phyloP scores from a whole-genome alignment of 208 protist genomes.

The Crithidia thermophila region DNA sequence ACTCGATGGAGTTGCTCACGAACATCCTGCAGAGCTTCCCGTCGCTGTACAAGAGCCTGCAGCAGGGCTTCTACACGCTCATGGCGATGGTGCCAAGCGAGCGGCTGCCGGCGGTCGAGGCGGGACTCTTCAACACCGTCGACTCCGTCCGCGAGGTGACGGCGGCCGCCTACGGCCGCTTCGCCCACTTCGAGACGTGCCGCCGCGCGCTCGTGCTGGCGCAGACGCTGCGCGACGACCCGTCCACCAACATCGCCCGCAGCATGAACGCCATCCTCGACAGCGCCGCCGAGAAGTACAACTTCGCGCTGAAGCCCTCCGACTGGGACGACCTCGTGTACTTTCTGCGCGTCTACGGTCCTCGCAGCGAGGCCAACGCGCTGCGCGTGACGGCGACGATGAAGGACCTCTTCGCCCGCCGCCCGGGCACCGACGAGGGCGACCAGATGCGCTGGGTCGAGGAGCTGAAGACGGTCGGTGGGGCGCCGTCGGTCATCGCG shows the following conservation, averaged over 20 bases:
- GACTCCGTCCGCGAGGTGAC: constrained; percentile 82
- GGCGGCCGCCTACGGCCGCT: constrained; percentile 65
- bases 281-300: constrained; percentile 30
- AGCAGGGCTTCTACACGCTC: constrained; percentile 81
- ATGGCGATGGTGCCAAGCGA: constrained; percentile 74
- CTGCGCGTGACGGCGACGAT: constrained; percentile 62
- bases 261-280: constrained; percentile 43
- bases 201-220: constrained; percentile 83
- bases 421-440: constrained; percentile 43
- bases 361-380: constrained; percentile 54
- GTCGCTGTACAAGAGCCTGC: constrained; percentile 79
- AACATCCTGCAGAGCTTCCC: constrained; percentile 82
- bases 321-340: constrained; percentile 88
- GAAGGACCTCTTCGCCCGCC: constrained; percentile 57
- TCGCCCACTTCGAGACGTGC: constrained; percentile 76
- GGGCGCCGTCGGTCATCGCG: constrained; percentile 60
- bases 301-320: constrained; percentile 51
- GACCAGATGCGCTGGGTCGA: constrained; percentile 68
- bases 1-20: constrained; percentile 69
- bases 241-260: constrained; percentile 49
- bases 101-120: constrained; percentile 61
- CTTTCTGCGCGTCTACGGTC: constrained; percentile 73
- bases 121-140: constrained; percentile 63
- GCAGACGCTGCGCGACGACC: constrained; percentile 48
- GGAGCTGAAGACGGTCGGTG: constrained; percentile 64